These are phyloP conservation scores for Arachis hypogaea DNA, from an alignment of 306 rosid genomes.

Conservation along the genomic window DNA sequence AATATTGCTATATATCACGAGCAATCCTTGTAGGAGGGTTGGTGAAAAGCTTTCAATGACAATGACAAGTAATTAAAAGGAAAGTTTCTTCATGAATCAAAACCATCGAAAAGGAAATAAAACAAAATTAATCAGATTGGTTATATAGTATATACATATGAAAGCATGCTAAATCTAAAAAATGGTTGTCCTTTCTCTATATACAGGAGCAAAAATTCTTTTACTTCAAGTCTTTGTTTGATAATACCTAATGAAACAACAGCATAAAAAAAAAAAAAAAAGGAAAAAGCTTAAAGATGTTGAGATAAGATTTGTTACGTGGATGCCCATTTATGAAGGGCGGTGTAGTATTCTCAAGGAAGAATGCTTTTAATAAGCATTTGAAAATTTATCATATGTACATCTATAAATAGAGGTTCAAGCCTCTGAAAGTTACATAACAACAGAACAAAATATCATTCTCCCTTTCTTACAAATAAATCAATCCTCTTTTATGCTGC, in stretches of 20 bases:
- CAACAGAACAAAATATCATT: too few relatives aligned
- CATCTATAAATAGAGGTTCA: too few relatives aligned
- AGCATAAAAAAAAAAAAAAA: background rate
- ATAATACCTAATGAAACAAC: background rate
- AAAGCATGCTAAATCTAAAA: background rate
- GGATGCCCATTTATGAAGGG: too few relatives aligned
- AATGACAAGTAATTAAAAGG: background rate
- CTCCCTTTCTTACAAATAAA: too few relatives aligned
- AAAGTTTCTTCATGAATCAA: background rate
- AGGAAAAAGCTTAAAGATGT: background rate
- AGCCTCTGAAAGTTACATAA: too few relatives aligned
- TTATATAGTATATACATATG: background rate
- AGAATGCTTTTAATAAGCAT: too few relatives aligned
- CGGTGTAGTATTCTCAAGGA: too few relatives aligned
- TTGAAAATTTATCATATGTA: too few relatives aligned
- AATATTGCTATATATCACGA: background rate
- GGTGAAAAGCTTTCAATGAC: constrained; percentile 27
- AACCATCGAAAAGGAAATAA: constrained; percentile 2
- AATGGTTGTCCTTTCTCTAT: background rate
- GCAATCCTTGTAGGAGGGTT: constrained; percentile 23
- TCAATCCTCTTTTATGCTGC: too few relatives aligned
- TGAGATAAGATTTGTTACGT: too few relatives aligned
- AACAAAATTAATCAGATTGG: background rate
- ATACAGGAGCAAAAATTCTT: background rate
- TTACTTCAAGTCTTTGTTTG: background rate